Evolutionary conservation across 2,329 filamentous ascomycete species (phyloP).

Genomic region (Cercospora sojina): DNA sequence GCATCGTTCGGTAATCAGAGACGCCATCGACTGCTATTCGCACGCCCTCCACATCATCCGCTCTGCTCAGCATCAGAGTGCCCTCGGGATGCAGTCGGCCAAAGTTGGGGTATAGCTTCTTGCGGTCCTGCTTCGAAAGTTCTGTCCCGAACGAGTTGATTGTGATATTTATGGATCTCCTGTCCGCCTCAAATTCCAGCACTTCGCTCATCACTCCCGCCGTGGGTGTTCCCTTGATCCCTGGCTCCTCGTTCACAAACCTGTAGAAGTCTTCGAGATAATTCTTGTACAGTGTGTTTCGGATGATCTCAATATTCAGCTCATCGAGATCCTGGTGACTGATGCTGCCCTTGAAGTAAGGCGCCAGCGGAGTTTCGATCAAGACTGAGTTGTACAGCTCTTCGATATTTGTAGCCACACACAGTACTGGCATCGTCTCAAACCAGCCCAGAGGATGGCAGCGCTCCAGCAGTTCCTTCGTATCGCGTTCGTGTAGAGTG

Average conservation of each 20-base stretch:
- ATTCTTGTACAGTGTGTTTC: slow-evolving; percentile 99
- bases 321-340: slow-evolving; percentile 97
- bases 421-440: slow-evolving; percentile 97
- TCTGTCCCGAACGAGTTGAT: slow-evolving; percentile 98
- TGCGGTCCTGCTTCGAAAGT: slow-evolving; percentile 86
- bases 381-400: slow-evolving; percentile 97
- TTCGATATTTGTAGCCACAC: slow-evolving; percentile 96
- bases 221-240: slow-evolving; percentile 84
- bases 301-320: slow-evolving; percentile 97
- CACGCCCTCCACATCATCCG: slow-evolving; percentile 93
- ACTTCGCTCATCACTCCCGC: slow-evolving; percentile 94
- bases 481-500: slow-evolving; percentile 95
- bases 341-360: slow-evolving; percentile 95
- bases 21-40: slow-evolving; percentile 90
- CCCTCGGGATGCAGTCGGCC: slow-evolving; percentile 92
- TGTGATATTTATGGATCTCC: slow-evolving; percentile 97
- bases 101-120: slow-evolving; percentile 92
- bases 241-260: slow-evolving; percentile 86
- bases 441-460: slow-evolving; percentile 99
- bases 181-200: slow-evolving; percentile 93
- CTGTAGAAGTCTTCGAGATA: slow-evolving; percentile 97
- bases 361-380: slow-evolving; percentile 91
- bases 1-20: slow-evolving; percentile 91
- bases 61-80: slow-evolving; percentile 87
- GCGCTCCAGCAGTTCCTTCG: slow-evolving; percentile 87